Evolutionary conservation across 2,329 filamentous ascomycete species (phyloP).

Genomic region (Arthroderma uncinatum): DNA sequence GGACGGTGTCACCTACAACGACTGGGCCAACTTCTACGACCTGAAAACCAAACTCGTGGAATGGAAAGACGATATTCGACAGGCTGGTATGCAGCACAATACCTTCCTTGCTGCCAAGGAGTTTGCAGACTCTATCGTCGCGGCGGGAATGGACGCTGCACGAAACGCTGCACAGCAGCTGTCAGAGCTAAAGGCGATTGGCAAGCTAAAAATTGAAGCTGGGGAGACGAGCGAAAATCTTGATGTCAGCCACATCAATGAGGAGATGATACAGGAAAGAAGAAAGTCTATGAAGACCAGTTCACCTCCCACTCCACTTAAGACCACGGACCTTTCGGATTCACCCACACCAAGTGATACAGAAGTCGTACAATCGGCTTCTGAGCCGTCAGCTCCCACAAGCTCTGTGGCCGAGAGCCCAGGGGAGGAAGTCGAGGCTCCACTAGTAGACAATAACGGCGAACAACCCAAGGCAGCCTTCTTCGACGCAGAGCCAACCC

Average conservation of each 20-base stretch:
- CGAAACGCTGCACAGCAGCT: conserved; percentile 71
- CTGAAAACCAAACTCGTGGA: conserved; percentile 71
- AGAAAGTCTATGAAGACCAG: neutral
- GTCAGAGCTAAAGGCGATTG: conserved; percentile 67
- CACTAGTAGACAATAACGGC: neutral
- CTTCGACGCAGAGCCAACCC: neutral
- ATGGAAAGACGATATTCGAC: conserved; percentile 73
- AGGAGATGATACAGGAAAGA: neutral
- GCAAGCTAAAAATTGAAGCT: conserved; percentile 69
- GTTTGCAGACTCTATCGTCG: conserved; percentile 58
- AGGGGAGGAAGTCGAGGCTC: neutral
- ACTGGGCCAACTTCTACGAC: conserved; percentile 91
- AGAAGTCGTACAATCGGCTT: neutral
- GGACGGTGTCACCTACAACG: conserved; percentile 89
- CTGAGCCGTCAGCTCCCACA: neutral
- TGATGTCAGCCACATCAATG: conserved; percentile 37
- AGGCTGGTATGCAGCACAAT: conserved; percentile 62
- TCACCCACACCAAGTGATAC: neutral
- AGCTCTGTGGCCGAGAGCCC: neutral
- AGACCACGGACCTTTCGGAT: neutral
- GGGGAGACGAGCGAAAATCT: conserved; percentile 70
- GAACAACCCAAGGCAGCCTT: neutral
- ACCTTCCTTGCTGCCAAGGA: conserved; percentile 57
- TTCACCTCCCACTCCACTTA: neutral
- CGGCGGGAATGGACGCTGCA: conserved; percentile 68